Evolutionary conservation across 1,139 yeast species (phyloP), one percentile per base, ranked within the genome.

Genomic region (Candida sojae): DNA sequence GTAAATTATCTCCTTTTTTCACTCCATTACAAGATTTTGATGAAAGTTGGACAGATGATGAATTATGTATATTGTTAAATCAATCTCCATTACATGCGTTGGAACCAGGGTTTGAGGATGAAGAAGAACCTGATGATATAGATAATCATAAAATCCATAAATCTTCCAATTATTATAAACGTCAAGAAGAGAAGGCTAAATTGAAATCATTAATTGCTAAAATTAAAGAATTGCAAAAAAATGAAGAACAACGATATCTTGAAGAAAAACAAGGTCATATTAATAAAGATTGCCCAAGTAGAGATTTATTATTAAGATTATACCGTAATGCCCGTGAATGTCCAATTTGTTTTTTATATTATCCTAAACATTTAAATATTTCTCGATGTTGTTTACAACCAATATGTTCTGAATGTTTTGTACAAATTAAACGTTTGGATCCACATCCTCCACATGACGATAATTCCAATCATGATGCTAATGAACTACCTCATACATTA

Each of bases 351-450:
- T 93, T 93, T 64, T 76, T 93, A 23, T 89, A 79, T 62, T 89
- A 86, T 62, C 99, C 99, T 1, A 76, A 79, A 42, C 82, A 84
- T 59, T 70, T 92, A 56, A 93, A 93, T 68, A 66, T 79, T 45
- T 86, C 96, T n/a, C 75, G 96, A 43, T 93, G 99, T 66, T 93
- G 99, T 64, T 79, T 82, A 44, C 98, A 93, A 64, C 93, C 96
- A 2, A 91, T 93, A 23, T 93, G 99, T 67, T 81, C 97, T 1
- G 99, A 93, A 67, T 93, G 99, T 65, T 93, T 93, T 78, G 97
- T 92, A 7, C 98, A 92, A 65, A 91, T 93, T 63, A 91, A 88
- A 65, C 78, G 99, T 50, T 75, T 87, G 28, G 96, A 90, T n/a
- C 98, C 99, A 0, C 98, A 92, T 66, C 89, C 92, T 33, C 96